phyloP scores from a whole-genome alignment of 352 stramenopile genomes.

The Pythium graminicola region DNA sequence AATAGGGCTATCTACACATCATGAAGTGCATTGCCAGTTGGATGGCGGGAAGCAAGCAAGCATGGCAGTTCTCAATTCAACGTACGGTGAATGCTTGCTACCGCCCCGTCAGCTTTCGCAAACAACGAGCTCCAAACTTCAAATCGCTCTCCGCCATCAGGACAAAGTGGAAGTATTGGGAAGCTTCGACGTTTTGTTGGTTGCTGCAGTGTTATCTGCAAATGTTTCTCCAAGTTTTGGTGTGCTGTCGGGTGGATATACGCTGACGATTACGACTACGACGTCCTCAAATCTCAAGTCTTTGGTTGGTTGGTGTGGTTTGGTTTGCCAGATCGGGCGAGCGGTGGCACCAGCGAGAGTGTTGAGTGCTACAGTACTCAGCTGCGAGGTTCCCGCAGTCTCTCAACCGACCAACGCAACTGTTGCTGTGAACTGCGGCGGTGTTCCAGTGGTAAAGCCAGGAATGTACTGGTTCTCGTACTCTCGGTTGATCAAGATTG shows the following conservation, averaged over 20 bases:
- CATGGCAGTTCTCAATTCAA: conserved; percentile 4
- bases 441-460: neutral
- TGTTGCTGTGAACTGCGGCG: conserved; percentile 8
- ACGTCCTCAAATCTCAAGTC: neutral
- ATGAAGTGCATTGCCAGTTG: conserved; percentile 8
- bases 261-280: neutral
- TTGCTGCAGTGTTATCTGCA: neutral
- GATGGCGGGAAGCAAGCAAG: neutral
- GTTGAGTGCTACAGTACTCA: neutral
- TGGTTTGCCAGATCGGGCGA: conserved; percentile 9
- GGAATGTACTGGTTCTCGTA: conserved; percentile 9
- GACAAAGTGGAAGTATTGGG: neutral
- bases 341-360: neutral
- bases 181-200: neutral
- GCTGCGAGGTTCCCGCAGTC: conserved; percentile 8
- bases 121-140: neutral
- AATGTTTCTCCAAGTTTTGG: neutral
- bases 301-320: neutral
- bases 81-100: neutral
- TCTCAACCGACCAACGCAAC: conserved; percentile 6
- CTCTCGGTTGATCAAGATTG: conserved; percentile 6
- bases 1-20: conserved; percentile 5
- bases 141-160: neutral
- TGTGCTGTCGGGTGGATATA: conserved; percentile 1
- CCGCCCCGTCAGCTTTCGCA: neutral